These are phyloP conservation scores for Manihot esculenta DNA, from an alignment of 441 rosid genomes.

Conservation along the genomic window DNA sequence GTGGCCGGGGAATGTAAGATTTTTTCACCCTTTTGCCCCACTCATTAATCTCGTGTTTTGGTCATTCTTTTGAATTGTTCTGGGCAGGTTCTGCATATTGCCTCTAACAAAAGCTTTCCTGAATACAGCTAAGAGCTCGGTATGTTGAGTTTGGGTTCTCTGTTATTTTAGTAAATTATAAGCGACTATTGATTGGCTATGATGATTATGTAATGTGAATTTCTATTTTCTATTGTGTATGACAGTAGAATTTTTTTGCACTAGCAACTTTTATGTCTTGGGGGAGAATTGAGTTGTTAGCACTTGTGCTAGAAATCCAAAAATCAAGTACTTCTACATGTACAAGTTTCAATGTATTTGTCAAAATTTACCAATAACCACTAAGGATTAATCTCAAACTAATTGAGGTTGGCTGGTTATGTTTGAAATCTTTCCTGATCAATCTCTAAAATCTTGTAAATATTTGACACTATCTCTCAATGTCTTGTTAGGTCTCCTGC, in stretches of 20 bases:
- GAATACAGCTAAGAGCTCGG: constrained; percentile 40
- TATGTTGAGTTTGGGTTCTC: constrained; percentile 18
- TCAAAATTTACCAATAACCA: neutral
- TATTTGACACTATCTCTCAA: too few relatives aligned
- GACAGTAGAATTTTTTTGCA: neutral
- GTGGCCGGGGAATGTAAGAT: constrained; percentile 64
- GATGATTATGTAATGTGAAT: neutral
- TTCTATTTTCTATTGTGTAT: neutral
- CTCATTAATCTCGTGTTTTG: neutral
- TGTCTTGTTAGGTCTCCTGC: too few relatives aligned
- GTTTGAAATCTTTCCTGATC: too few relatives aligned
- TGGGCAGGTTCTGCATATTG: constrained; percentile 51
- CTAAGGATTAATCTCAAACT: too few relatives aligned
- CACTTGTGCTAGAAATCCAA: neutral
- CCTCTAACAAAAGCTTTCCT: constrained; percentile 45
- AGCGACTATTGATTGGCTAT: neutral
- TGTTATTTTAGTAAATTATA: neutral
- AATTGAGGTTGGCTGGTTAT: too few relatives aligned
- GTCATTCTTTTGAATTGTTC: neutral
- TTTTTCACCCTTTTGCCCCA: neutral
- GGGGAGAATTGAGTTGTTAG: neutral
- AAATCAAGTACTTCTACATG: neutral
- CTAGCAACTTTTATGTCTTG: neutral
- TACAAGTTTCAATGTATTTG: neutral
- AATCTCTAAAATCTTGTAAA: too few relatives aligned